These are phyloP conservation scores for Epichloe festucae DNA, from an alignment of 2,329 filamentous ascomycete species.

Conservation along the genomic window DNA sequence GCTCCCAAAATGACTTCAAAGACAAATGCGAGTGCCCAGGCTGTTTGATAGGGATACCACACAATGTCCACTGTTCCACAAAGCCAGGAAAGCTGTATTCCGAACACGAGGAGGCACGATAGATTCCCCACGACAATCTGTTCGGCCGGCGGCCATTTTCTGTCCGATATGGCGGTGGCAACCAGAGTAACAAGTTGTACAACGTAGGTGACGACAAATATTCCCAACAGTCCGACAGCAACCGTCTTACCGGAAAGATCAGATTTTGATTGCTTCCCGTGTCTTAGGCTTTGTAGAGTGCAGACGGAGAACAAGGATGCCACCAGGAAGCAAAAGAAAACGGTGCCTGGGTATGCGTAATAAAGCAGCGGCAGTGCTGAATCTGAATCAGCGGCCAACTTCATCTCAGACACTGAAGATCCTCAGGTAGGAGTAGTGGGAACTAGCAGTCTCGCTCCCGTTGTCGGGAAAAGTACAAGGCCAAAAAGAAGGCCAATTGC, in stretches of 20 bases:
- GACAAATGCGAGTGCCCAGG: slow-evolving; percentile 44
- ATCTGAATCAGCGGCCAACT: slow-evolving; percentile 4
- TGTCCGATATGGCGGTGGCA: slow-evolving; percentile 20
- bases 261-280: slow-evolving; percentile 6
- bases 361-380: slow-evolving; percentile 32
- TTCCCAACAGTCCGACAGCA: slow-evolving; percentile 29
- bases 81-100: slow-evolving; percentile 43
- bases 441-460: too few relatives aligned
- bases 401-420: background rate
- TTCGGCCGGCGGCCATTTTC: slow-evolving; percentile 30
- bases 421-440: background rate
- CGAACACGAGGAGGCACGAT: slow-evolving; percentile 51
- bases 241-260: slow-evolving; percentile 10
- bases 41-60: slow-evolving; percentile 52
- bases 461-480: background rate
- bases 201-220: slow-evolving; percentile 32
- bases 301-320: slow-evolving; percentile 38
- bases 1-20: slow-evolving; percentile 39
- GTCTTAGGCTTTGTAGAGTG: slow-evolving; percentile 34
- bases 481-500: background rate
- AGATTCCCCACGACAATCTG: slow-evolving; percentile 43
- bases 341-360: slow-evolving; percentile 43
- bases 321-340: slow-evolving; percentile 45
- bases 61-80: slow-evolving; percentile 35
- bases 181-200: slow-evolving; percentile 31